Conservation (phyloP, 495 filamentous ascomycete genomes). For the Achaetomiella virescens region DNA sequence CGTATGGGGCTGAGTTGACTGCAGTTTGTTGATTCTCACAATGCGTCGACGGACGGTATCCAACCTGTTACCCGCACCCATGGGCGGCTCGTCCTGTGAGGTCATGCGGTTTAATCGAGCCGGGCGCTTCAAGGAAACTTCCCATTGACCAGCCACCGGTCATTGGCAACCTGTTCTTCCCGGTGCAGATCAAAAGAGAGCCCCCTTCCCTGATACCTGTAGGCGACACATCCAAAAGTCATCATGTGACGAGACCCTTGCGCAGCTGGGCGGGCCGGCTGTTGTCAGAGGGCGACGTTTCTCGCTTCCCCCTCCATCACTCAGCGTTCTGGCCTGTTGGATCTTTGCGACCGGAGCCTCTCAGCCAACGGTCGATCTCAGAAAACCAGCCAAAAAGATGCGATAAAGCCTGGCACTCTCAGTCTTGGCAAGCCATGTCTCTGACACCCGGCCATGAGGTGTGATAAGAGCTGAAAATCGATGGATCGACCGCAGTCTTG, state of each 20-base stretch:
- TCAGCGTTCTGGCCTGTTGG: too few species aligned
- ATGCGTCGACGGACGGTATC: neutral
- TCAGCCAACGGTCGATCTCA: neutral
- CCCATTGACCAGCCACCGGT: conserved; percentile 15
- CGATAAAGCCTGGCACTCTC: neutral
- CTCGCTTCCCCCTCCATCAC: neutral
- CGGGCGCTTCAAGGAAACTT: conserved; percentile 18
- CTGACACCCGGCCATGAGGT: conserved; percentile 1
- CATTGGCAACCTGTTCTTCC: conserved; percentile 10
- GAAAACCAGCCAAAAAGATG: neutral
- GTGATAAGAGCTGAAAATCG: neutral
- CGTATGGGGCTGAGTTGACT: neutral
- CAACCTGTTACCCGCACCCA: too few species aligned
- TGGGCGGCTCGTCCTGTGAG: neutral
- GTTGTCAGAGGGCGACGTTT: neutral
- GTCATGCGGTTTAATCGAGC: neutral
- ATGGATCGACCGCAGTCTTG: conserved; percentile 9
- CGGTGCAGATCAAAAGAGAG: neutral
- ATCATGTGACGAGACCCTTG: conserved; percentile 22
- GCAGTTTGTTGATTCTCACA: neutral
- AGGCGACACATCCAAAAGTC: conserved; percentile 20
- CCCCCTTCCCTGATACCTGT: conserved; percentile 6
- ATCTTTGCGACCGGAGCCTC: neutral
- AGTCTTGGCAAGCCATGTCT: conserved; percentile 7
- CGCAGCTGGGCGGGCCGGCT: neutral